phyloP scores from a whole-genome alignment of 495 filamentous ascomycete genomes.

The Xylaria nigripes region DNA sequence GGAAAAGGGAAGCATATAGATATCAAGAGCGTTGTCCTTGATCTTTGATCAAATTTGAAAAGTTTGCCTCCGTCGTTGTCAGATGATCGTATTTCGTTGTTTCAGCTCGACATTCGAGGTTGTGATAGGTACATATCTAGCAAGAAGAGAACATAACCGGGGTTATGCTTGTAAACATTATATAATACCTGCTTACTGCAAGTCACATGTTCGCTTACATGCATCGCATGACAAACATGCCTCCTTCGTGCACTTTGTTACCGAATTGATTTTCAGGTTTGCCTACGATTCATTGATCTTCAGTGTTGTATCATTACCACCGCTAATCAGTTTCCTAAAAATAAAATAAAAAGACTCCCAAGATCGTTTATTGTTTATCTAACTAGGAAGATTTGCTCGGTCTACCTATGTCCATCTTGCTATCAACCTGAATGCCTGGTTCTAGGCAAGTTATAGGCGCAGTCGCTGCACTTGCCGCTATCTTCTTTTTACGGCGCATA shows the following conservation, averaged over 20 bases:
- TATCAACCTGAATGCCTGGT: not conserved
- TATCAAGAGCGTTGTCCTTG: too few relatives aligned
- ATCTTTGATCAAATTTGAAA: too few relatives aligned
- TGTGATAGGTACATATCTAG: not conserved
- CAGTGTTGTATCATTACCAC: too few relatives aligned
- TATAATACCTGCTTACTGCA: not conserved
- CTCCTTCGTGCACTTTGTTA: too few relatives aligned
- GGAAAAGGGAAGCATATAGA: too few relatives aligned
- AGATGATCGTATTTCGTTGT: too few relatives aligned
- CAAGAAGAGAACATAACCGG: not conserved
- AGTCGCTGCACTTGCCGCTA: not conserved
- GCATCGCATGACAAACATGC: not conserved
- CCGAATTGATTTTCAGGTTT: too few relatives aligned
- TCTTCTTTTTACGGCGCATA: constrained; percentile 1
- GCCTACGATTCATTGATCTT: too few relatives aligned
- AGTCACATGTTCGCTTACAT: not conserved
- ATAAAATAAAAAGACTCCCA: too few relatives aligned
- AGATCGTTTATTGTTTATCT: too few relatives aligned
- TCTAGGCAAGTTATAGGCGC: not conserved
- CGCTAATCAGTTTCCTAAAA: too few relatives aligned
- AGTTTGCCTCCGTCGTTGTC: too few relatives aligned
- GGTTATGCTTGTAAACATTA: not conserved
- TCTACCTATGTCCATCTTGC: not conserved
- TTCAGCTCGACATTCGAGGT: not conserved
- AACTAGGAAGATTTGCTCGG: not conserved